These are phyloP conservation scores for Penicillium sp. DNA, from an alignment of 2,329 filamentous ascomycete species.

Conservation along the genomic window DNA sequence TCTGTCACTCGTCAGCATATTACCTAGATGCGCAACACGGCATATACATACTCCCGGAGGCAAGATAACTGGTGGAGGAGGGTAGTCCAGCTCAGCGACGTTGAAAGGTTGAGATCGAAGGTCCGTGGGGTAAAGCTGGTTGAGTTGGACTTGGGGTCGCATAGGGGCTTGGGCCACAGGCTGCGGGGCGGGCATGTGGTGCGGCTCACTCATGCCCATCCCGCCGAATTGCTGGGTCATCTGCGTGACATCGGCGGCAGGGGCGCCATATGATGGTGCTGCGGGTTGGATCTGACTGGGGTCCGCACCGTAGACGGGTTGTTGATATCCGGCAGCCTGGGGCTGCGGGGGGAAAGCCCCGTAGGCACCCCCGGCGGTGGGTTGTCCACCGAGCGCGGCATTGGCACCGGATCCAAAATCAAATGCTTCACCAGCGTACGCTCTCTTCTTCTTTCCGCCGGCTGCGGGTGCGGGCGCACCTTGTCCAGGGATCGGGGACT, in stretches of 20 bases:
- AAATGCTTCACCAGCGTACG: slow-evolving; percentile 91
- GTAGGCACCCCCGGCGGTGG: slow-evolving; percentile 57
- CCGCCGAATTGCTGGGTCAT: slow-evolving; percentile 79
- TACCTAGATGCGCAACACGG: neutral
- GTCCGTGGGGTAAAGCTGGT: slow-evolving; percentile 89
- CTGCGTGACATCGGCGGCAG: slow-evolving; percentile 59
- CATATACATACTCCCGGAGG: slow-evolving; percentile 75
- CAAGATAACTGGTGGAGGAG: slow-evolving; percentile 84
- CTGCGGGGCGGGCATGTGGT: slow-evolving; percentile 43
- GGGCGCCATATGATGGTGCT: slow-evolving; percentile 61
- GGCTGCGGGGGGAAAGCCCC: slow-evolving; percentile 57
- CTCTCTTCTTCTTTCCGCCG: slow-evolving; percentile 70
- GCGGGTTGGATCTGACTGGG: slow-evolving; percentile 55
- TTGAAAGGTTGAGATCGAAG: slow-evolving; percentile 91
- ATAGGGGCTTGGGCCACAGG: slow-evolving; percentile 46
- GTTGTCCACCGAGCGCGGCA: slow-evolving; percentile 54
- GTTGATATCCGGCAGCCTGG: slow-evolving; percentile 46
- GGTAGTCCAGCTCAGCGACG: slow-evolving; percentile 83
- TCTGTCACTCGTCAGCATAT: slow-evolving; percentile 54
- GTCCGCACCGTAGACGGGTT: slow-evolving; percentile 44
- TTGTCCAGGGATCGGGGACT: slow-evolving; percentile 31
- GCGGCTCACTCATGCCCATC: slow-evolving; percentile 64
- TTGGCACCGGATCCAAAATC: slow-evolving; percentile 88
- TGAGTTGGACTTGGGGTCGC: slow-evolving; percentile 53
- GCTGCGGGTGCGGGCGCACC: slow-evolving; percentile 33